phyloP scores from a whole-genome alignment of 257 asterid species.

The Jasminum sambac region DNA sequence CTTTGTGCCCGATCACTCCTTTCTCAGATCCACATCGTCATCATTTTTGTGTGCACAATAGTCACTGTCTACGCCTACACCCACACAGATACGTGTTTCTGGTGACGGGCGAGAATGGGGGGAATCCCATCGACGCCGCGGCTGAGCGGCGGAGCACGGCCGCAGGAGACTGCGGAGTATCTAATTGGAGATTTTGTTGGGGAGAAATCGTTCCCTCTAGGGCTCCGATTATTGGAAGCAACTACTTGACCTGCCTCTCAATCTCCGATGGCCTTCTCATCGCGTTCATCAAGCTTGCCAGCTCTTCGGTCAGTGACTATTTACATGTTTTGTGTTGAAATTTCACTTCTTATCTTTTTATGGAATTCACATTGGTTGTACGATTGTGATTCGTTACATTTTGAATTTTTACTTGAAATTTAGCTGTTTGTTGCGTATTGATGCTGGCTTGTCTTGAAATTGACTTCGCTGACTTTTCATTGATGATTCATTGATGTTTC shows the following conservation, averaged over 20 bases:
- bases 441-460: background rate
- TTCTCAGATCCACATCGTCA: conserved; percentile 1
- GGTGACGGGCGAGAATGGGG: conserved; percentile 55
- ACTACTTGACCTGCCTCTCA: conserved; percentile 86
- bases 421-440: background rate
- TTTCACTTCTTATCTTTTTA: background rate
- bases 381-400: background rate
- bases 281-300: conserved; percentile 80
- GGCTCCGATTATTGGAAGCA: conserved; percentile 94
- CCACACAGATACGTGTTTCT: conserved; percentile 2
- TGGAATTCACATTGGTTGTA: background rate
- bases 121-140: conserved; percentile 89
- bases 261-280: conserved; percentile 75
- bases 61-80: conserved; percentile 19
- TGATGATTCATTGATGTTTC: background rate
- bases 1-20: conserved; percentile 27
- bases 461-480: background rate
- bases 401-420: background rate
- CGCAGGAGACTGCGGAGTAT: conserved; percentile 78
- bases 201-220: conserved; percentile 73
- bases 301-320: conserved; percentile 62
- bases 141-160: conserved; percentile 54
- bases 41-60: conserved; percentile 22
- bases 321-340: background rate
- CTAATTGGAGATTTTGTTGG: conserved; percentile 73